A percentile compares a stretch with the other conserved stretches of the same genome.
Evolutionary conservation across 495 filamentous ascomycete species (phyloP).

Genomic region (Hyaloscypha bicolor): DNA sequence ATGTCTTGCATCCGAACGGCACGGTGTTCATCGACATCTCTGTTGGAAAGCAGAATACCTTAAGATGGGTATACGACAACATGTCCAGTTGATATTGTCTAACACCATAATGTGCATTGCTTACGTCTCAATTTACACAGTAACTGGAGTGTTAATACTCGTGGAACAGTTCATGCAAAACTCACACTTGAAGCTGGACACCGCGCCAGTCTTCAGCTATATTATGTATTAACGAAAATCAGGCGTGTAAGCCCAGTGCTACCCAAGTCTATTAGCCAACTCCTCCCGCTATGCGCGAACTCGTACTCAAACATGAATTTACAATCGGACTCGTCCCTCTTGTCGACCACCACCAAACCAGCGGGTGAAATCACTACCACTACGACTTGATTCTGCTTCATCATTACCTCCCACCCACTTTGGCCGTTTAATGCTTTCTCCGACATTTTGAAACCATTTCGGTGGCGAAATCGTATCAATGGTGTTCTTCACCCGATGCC

Average conservation of each 20-base stretch:
- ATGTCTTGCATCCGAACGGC: background rate
- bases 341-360: conserved; percentile 35
- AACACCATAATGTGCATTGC: too few species aligned
- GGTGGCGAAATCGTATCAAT: conserved; percentile 83
- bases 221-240: conserved; percentile 13
- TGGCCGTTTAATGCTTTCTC: conserved; percentile 68
- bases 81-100: too few species aligned
- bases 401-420: conserved; percentile 77
- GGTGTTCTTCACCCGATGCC: conserved; percentile 86
- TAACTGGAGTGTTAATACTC: too few species aligned
- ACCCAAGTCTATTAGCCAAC: conserved; percentile 28
- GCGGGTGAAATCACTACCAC: conserved; percentile 32
- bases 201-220: background rate
- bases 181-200: too few species aligned
- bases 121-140: too few species aligned
- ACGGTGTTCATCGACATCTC: background rate
- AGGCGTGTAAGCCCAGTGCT: conserved; percentile 12
- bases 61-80: background rate
- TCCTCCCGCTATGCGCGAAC: conserved; percentile 30
- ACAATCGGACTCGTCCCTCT: conserved; percentile 33
- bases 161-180: too few species aligned
- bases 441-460: conserved; percentile 72
- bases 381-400: conserved; percentile 22
- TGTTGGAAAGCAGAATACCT: background rate
- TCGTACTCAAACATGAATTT: background rate